A percentile compares a stretch with the other conserved stretches of the same genome.
These are phyloP conservation scores for Fomes fomentarius DNA, from an alignment of 1,284 basidiomycete species.

Conservation along the genomic window DNA sequence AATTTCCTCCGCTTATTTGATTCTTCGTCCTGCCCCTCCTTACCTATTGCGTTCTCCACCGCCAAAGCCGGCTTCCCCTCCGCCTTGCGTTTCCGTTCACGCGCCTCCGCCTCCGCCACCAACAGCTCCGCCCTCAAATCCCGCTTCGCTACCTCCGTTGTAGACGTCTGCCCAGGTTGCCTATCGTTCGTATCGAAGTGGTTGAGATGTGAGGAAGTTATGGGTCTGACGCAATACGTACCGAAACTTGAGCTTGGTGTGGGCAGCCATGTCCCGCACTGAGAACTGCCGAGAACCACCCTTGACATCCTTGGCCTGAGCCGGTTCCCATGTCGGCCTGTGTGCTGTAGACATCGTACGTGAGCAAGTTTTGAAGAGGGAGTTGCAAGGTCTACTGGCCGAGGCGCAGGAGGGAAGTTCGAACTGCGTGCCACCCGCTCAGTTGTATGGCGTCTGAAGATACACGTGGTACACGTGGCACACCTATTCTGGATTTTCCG, in stretches of 20 bases:
- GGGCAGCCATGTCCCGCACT: slow-evolving; percentile 87
- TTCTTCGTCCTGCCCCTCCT: slow-evolving; percentile 30
- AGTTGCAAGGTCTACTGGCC: not conserved
- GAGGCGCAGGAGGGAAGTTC: not conserved
- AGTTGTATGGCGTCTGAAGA: not conserved
- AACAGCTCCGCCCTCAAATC: slow-evolving; percentile 86
- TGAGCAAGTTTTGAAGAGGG: not conserved
- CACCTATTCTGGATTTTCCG: too few relatives aligned
- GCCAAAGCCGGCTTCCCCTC: slow-evolving; percentile 58
- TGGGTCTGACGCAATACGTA: slow-evolving; percentile 30
- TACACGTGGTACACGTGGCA: not conserved
- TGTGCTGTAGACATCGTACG: slow-evolving; percentile 79
- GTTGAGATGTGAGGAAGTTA: not conserved
- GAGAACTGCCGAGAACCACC: slow-evolving; percentile 89
- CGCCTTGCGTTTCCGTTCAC: slow-evolving; percentile 88
- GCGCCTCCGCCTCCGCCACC: slow-evolving; percentile 80
- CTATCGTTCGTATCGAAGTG: slow-evolving; percentile 38
- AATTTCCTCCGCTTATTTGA: slow-evolving; percentile 44
- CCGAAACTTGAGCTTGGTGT: slow-evolving; percentile 97
- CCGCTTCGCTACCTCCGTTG: slow-evolving; percentile 72
- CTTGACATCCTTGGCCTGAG: slow-evolving; percentile 84
- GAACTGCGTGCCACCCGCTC: not conserved
- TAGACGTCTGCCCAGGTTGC: slow-evolving; percentile 84
- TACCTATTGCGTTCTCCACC: slow-evolving; percentile 24
- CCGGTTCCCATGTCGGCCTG: slow-evolving; percentile 89